Evolutionary conservation across 352 stramenopile genomes (phyloP), one percentile per base, ranked within the genome.

Genomic region (Phytophthora cryptogea): DNA sequence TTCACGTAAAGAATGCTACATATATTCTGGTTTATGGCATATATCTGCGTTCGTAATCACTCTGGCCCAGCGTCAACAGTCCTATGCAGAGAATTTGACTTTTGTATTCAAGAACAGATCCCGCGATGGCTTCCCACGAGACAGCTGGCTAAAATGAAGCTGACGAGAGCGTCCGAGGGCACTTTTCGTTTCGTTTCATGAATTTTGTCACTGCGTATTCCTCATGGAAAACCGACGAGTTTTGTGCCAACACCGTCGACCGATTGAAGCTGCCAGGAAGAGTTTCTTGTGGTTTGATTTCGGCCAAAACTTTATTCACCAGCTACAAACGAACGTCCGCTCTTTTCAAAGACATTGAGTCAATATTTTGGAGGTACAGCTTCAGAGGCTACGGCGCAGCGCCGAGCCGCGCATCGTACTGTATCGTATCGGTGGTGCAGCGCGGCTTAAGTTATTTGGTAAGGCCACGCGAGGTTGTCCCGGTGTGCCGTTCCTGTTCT

Each of bases 181-280:
- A 30, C 28, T 45, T 59, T 37, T 59, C 52, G 40, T 51, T 59
- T 44, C 52, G 7, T 45, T 23, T 23, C 20, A 23, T 32, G n/a
- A 17, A 55, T 37, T 57, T 47, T 17, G 49, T 48, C 49, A 57
- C 16, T n/a, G 5, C 14, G 2, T 9, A n/a, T 14, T 41, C 35
- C 35, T 16, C 8, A 2, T 30, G 39, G 39, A 45, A 45, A 45
- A 45, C 9, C 20, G 20, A 23, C 20, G 20, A 23, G 20, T 23
- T 23, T 23, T 23, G 20, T 23, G 20, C 20, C 20, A 23, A 23
- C 20, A 23, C 20, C 20, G 20, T 23, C 20, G 20, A 23, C 20
- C 20, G 20, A 3, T 23, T 23, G 20, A 23, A 23, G 20, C 20
- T 23, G 1, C 20, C 20, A 23, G 20, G 1, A 23, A 23, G 20